phyloP scores from a whole-genome alignment of 2,329 filamentous ascomycete species.

The Arthrobotrys pseudoclavata region DNA sequence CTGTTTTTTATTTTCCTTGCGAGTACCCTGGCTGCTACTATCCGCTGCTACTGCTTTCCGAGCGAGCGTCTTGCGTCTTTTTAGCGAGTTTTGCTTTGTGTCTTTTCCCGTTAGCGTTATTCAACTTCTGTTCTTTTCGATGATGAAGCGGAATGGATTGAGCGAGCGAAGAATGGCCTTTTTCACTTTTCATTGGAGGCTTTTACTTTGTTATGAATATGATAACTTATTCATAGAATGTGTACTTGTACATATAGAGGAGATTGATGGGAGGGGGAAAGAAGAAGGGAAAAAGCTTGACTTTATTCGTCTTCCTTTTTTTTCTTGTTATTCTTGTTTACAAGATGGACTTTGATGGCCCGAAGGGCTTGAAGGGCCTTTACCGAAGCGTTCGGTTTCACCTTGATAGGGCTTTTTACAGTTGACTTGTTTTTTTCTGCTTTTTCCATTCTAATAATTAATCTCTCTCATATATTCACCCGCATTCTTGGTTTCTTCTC shows the following conservation, averaged over 20 bases:
- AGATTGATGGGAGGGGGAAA: neutral
- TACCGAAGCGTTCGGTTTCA: constrained; percentile 16
- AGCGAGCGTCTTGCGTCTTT: constrained; percentile 15
- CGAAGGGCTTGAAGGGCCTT: neutral
- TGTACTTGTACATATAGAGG: constrained; percentile 24
- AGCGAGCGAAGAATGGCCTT: constrained; percentile 16
- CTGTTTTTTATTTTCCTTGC: constrained; percentile 10
- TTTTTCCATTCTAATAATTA: constrained; percentile 12
- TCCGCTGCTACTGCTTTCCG: constrained; percentile 22
- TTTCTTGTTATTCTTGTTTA: constrained; percentile 15
- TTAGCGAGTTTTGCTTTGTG: constrained; percentile 20
- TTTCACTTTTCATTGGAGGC: constrained; percentile 2
- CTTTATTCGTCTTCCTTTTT: constrained; percentile 10
- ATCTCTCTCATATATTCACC: constrained; percentile 10
- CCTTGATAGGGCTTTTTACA: neutral
- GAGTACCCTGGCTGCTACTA: constrained; percentile 18
- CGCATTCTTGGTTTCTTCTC: neutral
- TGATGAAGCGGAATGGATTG: constrained; percentile 26
- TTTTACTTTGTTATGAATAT: constrained; percentile 20
- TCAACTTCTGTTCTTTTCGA: constrained; percentile 24
- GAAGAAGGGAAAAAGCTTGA: constrained; percentile 16
- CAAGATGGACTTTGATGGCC: neutral
- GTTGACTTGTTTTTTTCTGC: neutral
- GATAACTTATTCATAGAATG: constrained; percentile 16
- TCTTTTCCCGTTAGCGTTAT: neutral